These are phyloP conservation scores for Talaromyces sp. DNA, from an alignment of 2,329 filamentous ascomycete species.

Conservation along the genomic window DNA sequence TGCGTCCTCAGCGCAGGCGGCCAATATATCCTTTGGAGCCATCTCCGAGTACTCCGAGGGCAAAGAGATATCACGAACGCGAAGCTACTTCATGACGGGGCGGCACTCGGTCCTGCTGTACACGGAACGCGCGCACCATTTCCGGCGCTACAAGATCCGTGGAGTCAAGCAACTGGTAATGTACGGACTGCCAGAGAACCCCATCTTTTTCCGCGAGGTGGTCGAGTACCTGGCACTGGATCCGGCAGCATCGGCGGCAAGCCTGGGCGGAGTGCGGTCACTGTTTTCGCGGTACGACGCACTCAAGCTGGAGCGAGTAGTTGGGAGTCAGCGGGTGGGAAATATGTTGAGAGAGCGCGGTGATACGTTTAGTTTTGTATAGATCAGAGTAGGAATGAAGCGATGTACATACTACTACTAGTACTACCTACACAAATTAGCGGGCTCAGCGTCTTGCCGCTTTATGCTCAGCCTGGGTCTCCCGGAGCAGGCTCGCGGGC, in stretches of 20 bases:
- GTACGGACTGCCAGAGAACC: constrained; percentile 87
- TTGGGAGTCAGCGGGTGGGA: constrained; percentile 71
- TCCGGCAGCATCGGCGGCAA: constrained; percentile 44
- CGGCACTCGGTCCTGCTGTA: constrained; percentile 81
- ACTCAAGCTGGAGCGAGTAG: constrained; percentile 80
- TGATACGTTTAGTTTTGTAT: constrained; percentile 95
- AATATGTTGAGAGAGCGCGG: constrained; percentile 75
- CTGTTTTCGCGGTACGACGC: constrained; percentile 87
- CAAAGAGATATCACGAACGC: constrained; percentile 72
- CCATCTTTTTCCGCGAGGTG: constrained; percentile 44
- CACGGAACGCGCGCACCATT: constrained; percentile 94
- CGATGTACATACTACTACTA: too few relatives aligned
- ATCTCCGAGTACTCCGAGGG: constrained; percentile 84
- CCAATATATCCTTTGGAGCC: constrained; percentile 65
- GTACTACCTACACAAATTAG: too few relatives aligned
- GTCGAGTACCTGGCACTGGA: constrained; percentile 36
- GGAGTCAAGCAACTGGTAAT: constrained; percentile 81
- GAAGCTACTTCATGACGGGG: constrained; percentile 80
- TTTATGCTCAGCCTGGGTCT: too few relatives aligned
- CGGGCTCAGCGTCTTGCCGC: too few relatives aligned
- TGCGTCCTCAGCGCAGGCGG: constrained; percentile 57
- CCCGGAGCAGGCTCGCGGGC: too few relatives aligned
- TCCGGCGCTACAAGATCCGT: constrained; percentile 75
- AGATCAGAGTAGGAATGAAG: constrained; percentile 19
- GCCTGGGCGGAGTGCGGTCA: constrained; percentile 43